These are phyloP conservation scores for Cryomyces minteri DNA, from an alignment of 495 filamentous ascomycete species.

Conservation along the genomic window DNA sequence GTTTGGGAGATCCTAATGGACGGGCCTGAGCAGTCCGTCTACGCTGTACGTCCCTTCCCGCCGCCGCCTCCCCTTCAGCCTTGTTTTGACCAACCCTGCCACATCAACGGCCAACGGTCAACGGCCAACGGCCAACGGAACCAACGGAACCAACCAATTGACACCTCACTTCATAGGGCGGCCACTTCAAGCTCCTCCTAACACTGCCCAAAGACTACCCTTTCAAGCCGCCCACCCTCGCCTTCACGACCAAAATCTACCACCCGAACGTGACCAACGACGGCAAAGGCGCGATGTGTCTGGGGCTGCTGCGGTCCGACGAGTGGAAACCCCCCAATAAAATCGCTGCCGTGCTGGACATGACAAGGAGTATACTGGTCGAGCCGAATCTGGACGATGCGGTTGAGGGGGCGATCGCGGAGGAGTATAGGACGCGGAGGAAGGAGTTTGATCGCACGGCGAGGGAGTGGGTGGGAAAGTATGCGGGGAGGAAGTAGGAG, in stretches of 20 bases:
- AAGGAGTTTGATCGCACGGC: constrained; percentile 69
- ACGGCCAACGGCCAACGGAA: too few relatives aligned
- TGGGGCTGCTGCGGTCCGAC: constrained; percentile 70
- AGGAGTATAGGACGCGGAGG: constrained; percentile 59
- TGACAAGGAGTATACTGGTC: constrained; percentile 55
- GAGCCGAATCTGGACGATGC: constrained; percentile 94
- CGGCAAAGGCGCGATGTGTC: constrained; percentile 77
- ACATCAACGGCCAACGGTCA: neutral
- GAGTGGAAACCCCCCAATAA: constrained; percentile 88
- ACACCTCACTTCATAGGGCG: constrained; percentile 32
- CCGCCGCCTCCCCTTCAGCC: neutral
- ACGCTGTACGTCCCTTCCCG: constrained; percentile 33
- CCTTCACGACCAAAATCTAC: constrained; percentile 90
- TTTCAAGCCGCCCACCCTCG: constrained; percentile 78
- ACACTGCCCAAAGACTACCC: constrained; percentile 74
- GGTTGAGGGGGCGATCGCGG: constrained; percentile 70
- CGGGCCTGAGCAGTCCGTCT: constrained; percentile 54
- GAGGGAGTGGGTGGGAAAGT: constrained; percentile 59
- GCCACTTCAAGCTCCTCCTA: constrained; percentile 60
- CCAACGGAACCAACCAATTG: neutral
- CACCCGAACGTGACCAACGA: constrained; percentile 98
- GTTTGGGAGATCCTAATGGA: constrained; percentile 67
- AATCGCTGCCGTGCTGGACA: constrained; percentile 58
- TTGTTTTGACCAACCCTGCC: neutral
- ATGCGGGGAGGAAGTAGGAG: constrained; percentile 34